phyloP scores from a whole-genome alignment of 2,329 filamentous ascomycete genomes.

The Cladosporium sp. region DNA sequence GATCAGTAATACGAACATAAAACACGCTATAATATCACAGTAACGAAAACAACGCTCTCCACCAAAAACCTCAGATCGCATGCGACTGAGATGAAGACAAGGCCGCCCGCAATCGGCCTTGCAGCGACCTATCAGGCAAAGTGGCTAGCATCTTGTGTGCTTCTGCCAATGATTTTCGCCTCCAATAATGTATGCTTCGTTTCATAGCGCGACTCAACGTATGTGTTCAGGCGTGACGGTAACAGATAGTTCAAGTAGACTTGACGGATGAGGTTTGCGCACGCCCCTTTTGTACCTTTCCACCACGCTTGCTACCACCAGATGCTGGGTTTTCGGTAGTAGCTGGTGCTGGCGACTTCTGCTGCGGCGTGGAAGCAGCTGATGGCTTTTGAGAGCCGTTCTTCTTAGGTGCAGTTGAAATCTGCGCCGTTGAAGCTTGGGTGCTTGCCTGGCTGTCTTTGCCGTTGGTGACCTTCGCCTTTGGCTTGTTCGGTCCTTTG shows the following conservation, averaged over 20 bases:
- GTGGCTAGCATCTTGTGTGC: no score
- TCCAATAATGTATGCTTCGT: no score
- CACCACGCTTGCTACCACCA: conserved; percentile 2
- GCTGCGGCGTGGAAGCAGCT: conserved; percentile 1
- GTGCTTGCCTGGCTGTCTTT: conserved; percentile 10
- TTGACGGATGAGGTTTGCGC: conserved; percentile 4
- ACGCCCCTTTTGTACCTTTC: conserved; percentile 1
- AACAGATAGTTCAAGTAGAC: not conserved
- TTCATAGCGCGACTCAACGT: no score
- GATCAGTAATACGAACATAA: not conserved
- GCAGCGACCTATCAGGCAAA: no score
- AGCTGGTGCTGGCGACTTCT: conserved; percentile 1
- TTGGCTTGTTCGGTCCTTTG: conserved; percentile 3
- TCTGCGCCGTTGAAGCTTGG: conserved; percentile 11
- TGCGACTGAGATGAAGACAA: not conserved
- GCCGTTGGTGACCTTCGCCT: not conserved
- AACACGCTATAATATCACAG: conserved; percentile 6
- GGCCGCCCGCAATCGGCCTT: not conserved
- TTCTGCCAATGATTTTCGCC: no score
- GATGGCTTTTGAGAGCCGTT: conserved; percentile 15
- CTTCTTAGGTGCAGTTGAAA: conserved; percentile 13
- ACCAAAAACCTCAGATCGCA: not conserved
- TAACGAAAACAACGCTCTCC: conserved; percentile 7
- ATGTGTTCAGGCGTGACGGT: no score
- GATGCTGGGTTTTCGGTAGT: conserved; percentile 2